A percentile compares a stretch with the other conserved stretches of the same genome.
Conservation (phyloP, 129 eudicot genomes). For the Lactuca sativa region DNA sequence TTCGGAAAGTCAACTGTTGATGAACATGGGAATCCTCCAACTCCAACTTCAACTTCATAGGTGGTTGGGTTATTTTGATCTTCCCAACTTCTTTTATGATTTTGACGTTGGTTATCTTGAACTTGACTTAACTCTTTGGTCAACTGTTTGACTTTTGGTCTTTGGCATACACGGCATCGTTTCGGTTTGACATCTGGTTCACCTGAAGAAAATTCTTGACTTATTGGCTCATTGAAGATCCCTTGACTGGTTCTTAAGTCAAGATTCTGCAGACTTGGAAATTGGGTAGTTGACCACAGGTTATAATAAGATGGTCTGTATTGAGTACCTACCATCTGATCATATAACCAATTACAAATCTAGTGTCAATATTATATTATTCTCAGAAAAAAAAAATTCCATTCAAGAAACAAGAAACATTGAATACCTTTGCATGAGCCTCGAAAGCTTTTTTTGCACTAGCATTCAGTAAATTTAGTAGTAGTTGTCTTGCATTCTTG, state of each 20-base stretch:
- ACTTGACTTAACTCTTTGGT: conserved; percentile 19
- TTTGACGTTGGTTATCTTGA: conserved; percentile 24
- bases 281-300: conserved; percentile 27
- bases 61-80: conserved; percentile 6
- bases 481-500: conserved; percentile 34
- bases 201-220: conserved; percentile 23
- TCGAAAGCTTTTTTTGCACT: conserved; percentile 35
- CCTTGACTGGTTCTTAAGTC: conserved; percentile 16
- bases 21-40: no score
- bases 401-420: conserved; percentile 8
- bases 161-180: conserved; percentile 40
- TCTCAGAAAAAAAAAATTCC: neutral
- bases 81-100: conserved; percentile 31
- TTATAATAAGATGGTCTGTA: conserved; percentile 20
- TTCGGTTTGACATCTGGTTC: conserved; percentile 30
- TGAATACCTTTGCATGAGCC: conserved; percentile 37
- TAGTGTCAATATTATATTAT: neutral
- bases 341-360: neutral
- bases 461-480: conserved; percentile 37
- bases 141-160: conserved; percentile 36
- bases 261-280: conserved; percentile 5
- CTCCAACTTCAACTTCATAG: conserved; percentile 26
- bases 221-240: conserved; percentile 12
- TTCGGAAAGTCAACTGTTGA: neutral
- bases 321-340: conserved; percentile 40